Evolutionary conservation across 306 rosid species (phyloP).

Genomic region (Cucurbita moschata): DNA sequence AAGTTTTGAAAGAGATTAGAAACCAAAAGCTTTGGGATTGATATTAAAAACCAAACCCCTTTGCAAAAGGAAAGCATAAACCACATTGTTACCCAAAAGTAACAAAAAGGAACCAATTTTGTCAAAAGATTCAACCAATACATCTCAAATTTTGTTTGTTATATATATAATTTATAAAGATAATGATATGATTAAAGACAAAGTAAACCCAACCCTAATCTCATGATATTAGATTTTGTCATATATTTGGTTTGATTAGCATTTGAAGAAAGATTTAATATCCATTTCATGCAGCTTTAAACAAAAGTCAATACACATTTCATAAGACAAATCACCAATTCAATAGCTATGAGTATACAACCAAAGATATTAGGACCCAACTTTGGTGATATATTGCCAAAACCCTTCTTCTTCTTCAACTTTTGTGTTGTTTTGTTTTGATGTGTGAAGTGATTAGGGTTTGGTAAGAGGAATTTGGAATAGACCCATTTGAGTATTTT

Average conservation of each 20-base stretch:
- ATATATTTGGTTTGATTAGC: neutral
- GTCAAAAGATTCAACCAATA: neutral
- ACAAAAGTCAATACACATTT: neutral
- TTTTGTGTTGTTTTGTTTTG: neutral
- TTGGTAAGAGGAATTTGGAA: conserved; percentile 18
- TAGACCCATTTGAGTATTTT: conserved; percentile 37
- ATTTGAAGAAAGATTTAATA: too few species aligned
- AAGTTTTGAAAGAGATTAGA: conserved; percentile 1
- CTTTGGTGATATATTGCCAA: neutral
- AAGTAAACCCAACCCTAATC: neutral
- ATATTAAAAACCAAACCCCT: conserved; percentile 11
- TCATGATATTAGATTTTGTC: neutral
- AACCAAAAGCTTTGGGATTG: conserved; percentile 6
- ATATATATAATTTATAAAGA: neutral
- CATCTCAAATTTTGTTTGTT: too few species aligned
- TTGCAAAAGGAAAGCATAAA: conserved; percentile 15
- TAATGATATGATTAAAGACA: too few species aligned
- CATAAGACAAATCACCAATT: neutral
- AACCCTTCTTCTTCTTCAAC: neutral
- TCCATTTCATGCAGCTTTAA: too few species aligned
- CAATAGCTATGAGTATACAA: neutral
- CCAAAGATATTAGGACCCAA: neutral
- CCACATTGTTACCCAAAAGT: neutral
- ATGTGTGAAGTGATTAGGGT: neutral
- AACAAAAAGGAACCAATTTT: neutral